Evolutionary conservation across 371 early-diverging fungal genomes (phyloP).

Genomic region (Actinomucor elegans): DNA sequence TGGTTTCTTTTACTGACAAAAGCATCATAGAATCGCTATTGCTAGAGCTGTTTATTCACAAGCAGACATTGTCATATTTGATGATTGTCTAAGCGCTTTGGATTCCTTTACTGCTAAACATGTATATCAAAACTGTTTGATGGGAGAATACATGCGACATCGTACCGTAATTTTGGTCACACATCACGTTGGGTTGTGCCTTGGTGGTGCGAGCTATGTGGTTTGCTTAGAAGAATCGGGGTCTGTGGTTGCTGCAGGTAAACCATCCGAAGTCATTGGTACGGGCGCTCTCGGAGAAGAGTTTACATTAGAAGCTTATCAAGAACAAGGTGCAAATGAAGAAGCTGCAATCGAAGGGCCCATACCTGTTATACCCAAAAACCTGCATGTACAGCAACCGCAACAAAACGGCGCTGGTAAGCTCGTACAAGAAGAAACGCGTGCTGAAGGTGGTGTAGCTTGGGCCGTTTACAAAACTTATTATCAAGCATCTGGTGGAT

Average conservation of each 20-base stretch:
- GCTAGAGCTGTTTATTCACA: conserved; percentile 81
- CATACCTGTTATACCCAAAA: conserved; percentile 27
- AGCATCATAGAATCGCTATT: conserved; percentile 63
- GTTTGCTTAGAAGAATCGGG: conserved; percentile 69
- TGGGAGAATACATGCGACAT: conserved; percentile 65
- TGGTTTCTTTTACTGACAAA: too few species aligned
- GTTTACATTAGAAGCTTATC: conserved; percentile 19
- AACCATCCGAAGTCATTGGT: conserved; percentile 41
- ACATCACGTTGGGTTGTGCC: conserved; percentile 76
- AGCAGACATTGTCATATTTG: conserved; percentile 70
- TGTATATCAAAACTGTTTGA: conserved; percentile 68
- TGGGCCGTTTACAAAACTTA: conserved; percentile 64
- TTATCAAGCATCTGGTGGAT: conserved; percentile 66
- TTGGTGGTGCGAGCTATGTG: conserved; percentile 68
- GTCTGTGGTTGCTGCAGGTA: conserved; percentile 58
- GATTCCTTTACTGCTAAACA: conserved; percentile 88
- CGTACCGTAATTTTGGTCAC: conserved; percentile 89
- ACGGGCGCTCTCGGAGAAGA: conserved; percentile 55
- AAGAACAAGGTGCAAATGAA: conserved; percentile 7
- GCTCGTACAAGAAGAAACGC: conserved; percentile 67
- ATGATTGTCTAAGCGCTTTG: conserved; percentile 84
- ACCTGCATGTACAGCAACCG: conserved; percentile 11
- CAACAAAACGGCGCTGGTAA: conserved; percentile 47
- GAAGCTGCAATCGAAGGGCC: conserved; percentile 36
- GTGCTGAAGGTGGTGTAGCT: conserved; percentile 64